These are phyloP conservation scores for Sporothrix curviconia DNA, from an alignment of 2,329 filamentous ascomycete genomes.

Conservation along the genomic window DNA sequence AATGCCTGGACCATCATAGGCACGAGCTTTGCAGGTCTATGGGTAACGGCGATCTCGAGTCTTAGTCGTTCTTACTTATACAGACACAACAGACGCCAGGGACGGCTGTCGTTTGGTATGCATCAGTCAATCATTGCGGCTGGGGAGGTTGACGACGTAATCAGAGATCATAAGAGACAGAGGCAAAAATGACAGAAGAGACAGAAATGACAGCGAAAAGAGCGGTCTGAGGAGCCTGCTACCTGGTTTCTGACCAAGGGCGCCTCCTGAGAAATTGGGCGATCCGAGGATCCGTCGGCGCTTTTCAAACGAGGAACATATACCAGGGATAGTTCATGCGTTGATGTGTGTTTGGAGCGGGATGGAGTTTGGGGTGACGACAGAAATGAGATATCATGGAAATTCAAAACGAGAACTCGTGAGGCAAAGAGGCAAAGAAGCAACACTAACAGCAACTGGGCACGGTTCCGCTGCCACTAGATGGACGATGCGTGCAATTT, in stretches of 20 bases:
- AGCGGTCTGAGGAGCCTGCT: too few species aligned
- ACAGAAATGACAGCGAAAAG: too few species aligned
- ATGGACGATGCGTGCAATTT: too few species aligned
- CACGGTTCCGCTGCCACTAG: background rate
- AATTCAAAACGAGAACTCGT: background rate
- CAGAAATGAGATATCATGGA: background rate
- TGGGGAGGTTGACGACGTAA: background rate
- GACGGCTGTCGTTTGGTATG: conserved; percentile 1
- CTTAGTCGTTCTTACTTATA: background rate
- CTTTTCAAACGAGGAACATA: background rate
- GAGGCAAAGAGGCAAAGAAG: background rate
- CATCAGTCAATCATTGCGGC: background rate
- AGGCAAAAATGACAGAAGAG: too few species aligned
- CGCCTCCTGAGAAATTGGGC: background rate
- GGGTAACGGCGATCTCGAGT: background rate
- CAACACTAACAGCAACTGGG: background rate
- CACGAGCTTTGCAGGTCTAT: background rate
- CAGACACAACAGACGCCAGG: background rate
- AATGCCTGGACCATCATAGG: too few species aligned
- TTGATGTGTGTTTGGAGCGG: too few species aligned
- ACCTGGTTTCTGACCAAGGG: background rate
- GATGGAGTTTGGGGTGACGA: background rate
- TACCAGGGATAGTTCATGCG: background rate
- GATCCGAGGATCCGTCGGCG: conserved; percentile 2
- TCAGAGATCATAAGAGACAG: background rate